Evolutionary conservation across 768 basidiomycete genomes (phyloP), one percentile per base, ranked within the genome.

Genomic region (Leccinellum rugosiceps): DNA sequence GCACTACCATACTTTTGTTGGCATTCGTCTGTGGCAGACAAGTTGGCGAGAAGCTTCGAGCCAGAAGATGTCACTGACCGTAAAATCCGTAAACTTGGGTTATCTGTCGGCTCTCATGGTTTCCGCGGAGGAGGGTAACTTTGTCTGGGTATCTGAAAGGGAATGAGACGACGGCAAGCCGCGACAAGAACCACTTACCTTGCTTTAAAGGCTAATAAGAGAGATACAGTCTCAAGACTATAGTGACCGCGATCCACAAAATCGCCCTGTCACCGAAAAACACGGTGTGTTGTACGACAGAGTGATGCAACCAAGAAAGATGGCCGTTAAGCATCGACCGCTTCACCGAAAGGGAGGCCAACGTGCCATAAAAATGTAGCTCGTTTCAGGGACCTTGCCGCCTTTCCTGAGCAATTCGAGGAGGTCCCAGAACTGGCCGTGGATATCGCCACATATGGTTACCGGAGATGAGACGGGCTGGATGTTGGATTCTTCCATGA

Each of bases 1-100:
- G 96, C 86, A 59, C 87, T 93, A 38, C 96, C 96, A 71, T 98
- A 98, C 72, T 98, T 98, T 74, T 94, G 93, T 73, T 97, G 94
- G 66, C 96, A 98, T 74, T 98, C 96, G 69, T 97, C 95, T 92
- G 60, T 32, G 25, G 17, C 19, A 51, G 43, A 19, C 58, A 11
- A 45, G 48, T 44, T 30, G 23, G 38, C 2, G 10, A 8, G 19
- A 19, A 25, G 21, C 19, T 25, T 35, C 1, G 15, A 35, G n/a
- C 17, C 30, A 10, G 5, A n/a, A 6, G 50, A 35, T 13, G 28
- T 43, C 9, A 34, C 58, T 15, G 9, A 94, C 94, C 94, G 68
- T 97, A 98, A 72, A 97, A 98, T n/a, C 95, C 96, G 58, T 98
- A 98, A 2, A 94, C 96, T 66, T 98, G 96, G 4, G 96, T 98